A percentile compares a stretch with the other conserved stretches of the same genome.
Evolutionary conservation across 169 alveolate genomes (phyloP).

Genomic region (Plasmodium billcollinsi): DNA sequence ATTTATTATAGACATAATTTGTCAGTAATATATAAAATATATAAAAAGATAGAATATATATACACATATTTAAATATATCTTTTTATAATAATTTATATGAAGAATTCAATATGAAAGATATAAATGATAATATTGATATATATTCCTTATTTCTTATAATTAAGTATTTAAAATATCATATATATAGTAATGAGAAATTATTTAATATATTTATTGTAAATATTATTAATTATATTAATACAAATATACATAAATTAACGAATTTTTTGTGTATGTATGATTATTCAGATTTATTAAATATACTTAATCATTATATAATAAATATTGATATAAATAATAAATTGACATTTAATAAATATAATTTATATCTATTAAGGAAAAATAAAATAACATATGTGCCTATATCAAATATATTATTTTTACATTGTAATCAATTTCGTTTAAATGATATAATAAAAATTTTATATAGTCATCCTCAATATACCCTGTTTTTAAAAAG

Average conservation of each 20-base stretch:
- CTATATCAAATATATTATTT: conserved; percentile 54
- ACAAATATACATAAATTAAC: conserved; percentile 21
- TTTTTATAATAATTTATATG: conserved; percentile 34
- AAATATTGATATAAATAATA: conserved; percentile 33
- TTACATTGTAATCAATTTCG: conserved; percentile 50
- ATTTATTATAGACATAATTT: conserved; percentile 51
- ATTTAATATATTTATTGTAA: conserved; percentile 22
- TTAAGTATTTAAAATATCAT: conserved; percentile 44
- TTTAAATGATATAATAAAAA: conserved; percentile 40
- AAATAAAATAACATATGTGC: conserved; percentile 45
- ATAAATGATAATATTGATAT: conserved; percentile 27
- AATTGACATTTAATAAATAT: conserved; percentile 53
- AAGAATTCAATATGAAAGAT: conserved; percentile 25
- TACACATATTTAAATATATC: conserved; percentile 39
- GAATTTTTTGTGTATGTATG: conserved; percentile 44
- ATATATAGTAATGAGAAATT: conserved; percentile 22
- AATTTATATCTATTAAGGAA: conserved; percentile 28
- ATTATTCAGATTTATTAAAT: conserved; percentile 25
- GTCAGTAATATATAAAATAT: conserved; percentile 45
- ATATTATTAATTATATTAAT: conserved; percentile 39
- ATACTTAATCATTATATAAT: conserved; percentile 39
- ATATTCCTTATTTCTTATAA: conserved; percentile 32
- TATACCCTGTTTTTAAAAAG: conserved; percentile 41
- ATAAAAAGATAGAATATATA: conserved; percentile 65
- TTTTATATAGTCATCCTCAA: conserved; percentile 68